Evolutionary conservation across 1,284 basidiomycete species (phyloP).

Genomic region (Sporisorium scitamineum): DNA sequence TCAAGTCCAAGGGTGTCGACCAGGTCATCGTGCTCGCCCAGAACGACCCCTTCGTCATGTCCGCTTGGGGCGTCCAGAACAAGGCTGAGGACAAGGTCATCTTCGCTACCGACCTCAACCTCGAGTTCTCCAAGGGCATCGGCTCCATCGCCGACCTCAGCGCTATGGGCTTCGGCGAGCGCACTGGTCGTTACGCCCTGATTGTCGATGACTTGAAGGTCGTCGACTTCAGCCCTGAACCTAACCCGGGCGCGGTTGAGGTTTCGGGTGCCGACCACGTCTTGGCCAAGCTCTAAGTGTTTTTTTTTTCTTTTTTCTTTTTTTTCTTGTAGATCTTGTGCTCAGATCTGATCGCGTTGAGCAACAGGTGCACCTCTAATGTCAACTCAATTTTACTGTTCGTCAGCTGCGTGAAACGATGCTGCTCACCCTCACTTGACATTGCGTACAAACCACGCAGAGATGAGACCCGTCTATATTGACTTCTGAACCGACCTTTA

Average conservation of each 20-base stretch:
- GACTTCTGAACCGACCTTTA: background rate
- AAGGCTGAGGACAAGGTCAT: constrained; percentile 80
- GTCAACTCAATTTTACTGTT: background rate
- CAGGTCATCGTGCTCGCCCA: constrained; percentile 73
- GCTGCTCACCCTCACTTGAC: no score
- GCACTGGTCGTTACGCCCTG: constrained; percentile 79
- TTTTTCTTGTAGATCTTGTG: background rate
- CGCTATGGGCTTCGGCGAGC: constrained; percentile 74
- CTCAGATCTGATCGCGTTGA: background rate
- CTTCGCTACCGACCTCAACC: constrained; percentile 76
- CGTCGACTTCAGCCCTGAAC: constrained; percentile 46
- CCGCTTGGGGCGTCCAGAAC: constrained; percentile 78
- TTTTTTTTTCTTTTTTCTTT: background rate
- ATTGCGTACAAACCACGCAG: background rate
- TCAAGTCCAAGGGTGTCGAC: constrained; percentile 80
- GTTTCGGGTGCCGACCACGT: constrained; percentile 79
- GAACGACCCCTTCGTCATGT: constrained; percentile 67
- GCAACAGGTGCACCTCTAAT: background rate
- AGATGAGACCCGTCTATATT: background rate
- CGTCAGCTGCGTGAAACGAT: background rate
- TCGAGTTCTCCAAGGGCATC: constrained; percentile 76
- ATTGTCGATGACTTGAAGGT: constrained; percentile 78
- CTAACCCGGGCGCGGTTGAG: constrained; percentile 72
- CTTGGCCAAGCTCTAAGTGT: constrained; percentile 73
- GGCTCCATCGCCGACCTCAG: constrained; percentile 77